Evolutionary conservation across 1,284 basidiomycete genomes (phyloP).

Genomic region (Ceratobasidium sp.): DNA sequence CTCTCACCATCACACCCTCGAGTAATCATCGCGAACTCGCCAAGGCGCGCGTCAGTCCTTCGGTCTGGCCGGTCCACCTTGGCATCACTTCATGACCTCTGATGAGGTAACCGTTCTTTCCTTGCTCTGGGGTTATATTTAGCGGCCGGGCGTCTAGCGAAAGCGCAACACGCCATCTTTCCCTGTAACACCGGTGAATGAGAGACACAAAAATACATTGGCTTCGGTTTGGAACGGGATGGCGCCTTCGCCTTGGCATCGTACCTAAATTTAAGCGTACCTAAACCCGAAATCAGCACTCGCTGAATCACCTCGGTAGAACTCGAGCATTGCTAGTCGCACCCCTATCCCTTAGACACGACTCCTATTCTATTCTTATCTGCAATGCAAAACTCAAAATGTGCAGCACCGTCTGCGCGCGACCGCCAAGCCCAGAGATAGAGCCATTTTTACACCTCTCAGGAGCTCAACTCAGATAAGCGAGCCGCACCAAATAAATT

Average conservation of each 20-base stretch:
- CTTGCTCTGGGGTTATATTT: not conserved
- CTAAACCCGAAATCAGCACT: too few relatives aligned
- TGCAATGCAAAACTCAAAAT: not conserved
- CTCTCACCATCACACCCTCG: not conserved
- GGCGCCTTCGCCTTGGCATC: not conserved
- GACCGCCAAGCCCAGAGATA: not conserved
- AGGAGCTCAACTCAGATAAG: not conserved
- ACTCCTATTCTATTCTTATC: not conserved
- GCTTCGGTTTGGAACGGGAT: not conserved
- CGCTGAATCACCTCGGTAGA: too few relatives aligned
- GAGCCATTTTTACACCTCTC: constrained; percentile 12
- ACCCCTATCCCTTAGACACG: not conserved
- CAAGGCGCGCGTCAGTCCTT: not conserved
- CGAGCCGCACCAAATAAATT: not conserved
- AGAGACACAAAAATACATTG: not conserved
- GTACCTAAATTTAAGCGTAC: not conserved
- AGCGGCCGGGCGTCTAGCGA: not conserved
- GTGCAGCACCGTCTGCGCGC: too few relatives aligned
- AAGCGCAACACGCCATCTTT: too few relatives aligned
- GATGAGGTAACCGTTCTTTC: constrained; percentile 10
- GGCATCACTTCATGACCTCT: constrained; percentile 10
- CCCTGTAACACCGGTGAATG: not conserved
- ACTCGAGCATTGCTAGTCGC: too few relatives aligned
- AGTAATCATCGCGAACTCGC: not conserved
- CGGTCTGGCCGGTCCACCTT: not conserved